These are phyloP conservation scores for Pezicula rhizophila DNA, from an alignment of 2,329 filamentous ascomycete species.

Conservation along the genomic window DNA sequence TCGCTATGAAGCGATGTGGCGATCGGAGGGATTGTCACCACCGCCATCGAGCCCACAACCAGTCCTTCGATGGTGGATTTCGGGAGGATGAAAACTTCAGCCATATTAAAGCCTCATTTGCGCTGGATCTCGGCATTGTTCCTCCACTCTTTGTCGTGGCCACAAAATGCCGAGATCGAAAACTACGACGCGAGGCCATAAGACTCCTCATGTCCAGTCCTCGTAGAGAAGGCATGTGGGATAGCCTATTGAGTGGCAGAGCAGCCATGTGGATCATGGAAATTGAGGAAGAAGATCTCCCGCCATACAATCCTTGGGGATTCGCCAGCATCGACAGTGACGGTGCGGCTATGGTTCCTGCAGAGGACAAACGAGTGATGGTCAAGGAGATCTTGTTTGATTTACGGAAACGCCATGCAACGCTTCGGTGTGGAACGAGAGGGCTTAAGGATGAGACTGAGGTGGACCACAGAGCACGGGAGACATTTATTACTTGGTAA, in stretches of 20 bases:
- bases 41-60: conserved; percentile 43
- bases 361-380: conserved; percentile 23
- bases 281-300: conserved; percentile 16
- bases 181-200: conserved; percentile 53
- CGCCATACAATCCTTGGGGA: neutral
- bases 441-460: conserved; percentile 16
- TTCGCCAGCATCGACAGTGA: neutral
- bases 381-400: conserved; percentile 27
- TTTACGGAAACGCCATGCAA: conserved; percentile 22
- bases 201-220: conserved; percentile 53
- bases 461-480: conserved; percentile 16
- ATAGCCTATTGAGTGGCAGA: conserved; percentile 55
- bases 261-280: conserved; percentile 25
- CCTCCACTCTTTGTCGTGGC: conserved; percentile 58
- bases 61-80: conserved; percentile 5
- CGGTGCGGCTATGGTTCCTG: neutral
- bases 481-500: conserved; percentile 18
- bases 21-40: conserved; percentile 56
- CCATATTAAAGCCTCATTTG: conserved; percentile 42
- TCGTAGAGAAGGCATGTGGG: conserved; percentile 62
- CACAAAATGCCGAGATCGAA: conserved; percentile 55
- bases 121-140: conserved; percentile 54
- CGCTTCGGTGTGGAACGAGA: conserved; percentile 23
- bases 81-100: conserved; percentile 54
- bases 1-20: conserved; percentile 42